Conservation (phyloP, 768 basidiomycete genomes). For the Steccherinum ochraceum region DNA sequence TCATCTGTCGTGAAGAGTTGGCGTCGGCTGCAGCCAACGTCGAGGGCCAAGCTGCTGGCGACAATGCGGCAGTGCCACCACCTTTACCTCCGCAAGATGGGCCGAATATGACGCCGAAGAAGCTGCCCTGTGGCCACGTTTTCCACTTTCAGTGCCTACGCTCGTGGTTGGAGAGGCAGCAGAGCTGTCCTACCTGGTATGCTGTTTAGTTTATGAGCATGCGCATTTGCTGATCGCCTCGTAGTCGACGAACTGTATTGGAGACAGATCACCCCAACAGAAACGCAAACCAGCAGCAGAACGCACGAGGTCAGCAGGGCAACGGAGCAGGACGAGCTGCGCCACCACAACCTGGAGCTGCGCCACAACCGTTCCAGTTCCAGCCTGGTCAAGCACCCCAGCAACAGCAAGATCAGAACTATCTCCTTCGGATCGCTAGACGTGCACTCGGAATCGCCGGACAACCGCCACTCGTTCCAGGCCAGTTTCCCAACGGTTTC, state of each 20-base stretch:
- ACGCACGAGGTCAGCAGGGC: no score
- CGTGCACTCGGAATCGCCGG: constrained; percentile 50
- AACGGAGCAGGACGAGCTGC: constrained; percentile 11
- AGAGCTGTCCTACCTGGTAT: constrained; percentile 98
- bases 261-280: constrained; percentile 32
- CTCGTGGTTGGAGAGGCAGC: constrained; percentile 97
- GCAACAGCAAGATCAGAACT: not conserved
- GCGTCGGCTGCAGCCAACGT: constrained; percentile 23
- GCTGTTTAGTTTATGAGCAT: constrained; percentile 21
- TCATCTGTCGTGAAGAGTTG: constrained; percentile 99
- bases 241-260: constrained; percentile 74
- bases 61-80: constrained; percentile 15
- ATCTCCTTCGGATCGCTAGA: constrained; percentile 36
- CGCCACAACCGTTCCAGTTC: constrained; percentile 22
- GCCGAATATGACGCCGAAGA: constrained; percentile 94
- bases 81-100: constrained; percentile 41
- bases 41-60: constrained; percentile 15
- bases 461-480: constrained; percentile 30
- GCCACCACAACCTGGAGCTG: constrained; percentile 18
- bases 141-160: constrained; percentile 98
- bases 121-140: constrained; percentile 92
- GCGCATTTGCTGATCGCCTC: constrained; percentile 11
- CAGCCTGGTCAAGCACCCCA: constrained; percentile 22
- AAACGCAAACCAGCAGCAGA: constrained; percentile 6
- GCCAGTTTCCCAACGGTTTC: constrained; percentile 16